A percentile compares a stretch with the other conserved stretches of the same genome.
These are phyloP conservation scores for Daldinia sp. DNA, from an alignment of 2,329 filamentous ascomycete genomes.

Conservation along the genomic window DNA sequence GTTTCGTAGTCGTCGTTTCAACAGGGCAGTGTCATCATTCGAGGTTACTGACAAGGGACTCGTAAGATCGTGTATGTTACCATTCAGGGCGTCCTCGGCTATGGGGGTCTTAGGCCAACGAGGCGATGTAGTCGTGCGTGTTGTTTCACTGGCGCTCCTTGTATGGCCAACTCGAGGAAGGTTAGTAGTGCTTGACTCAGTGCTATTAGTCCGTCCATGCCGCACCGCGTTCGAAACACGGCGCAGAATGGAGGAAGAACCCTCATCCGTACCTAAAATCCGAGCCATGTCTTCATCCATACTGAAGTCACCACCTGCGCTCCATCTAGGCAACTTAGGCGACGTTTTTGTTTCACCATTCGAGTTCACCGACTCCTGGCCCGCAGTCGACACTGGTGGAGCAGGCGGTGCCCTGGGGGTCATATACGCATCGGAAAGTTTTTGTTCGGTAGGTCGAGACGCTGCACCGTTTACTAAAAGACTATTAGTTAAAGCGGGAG, in stretches of 20 bases:
- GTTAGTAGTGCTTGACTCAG: slow-evolving; percentile 65
- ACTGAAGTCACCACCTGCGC: slow-evolving; percentile 85
- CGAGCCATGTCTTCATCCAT: slow-evolving; percentile 96
- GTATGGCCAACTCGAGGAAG: slow-evolving; percentile 63
- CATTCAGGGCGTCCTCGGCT: slow-evolving; percentile 64
- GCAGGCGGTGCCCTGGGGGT: slow-evolving; percentile 68
- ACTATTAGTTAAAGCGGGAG: slow-evolving; percentile 36
- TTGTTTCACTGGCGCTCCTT: slow-evolving; percentile 76
- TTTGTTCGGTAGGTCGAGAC: slow-evolving; percentile 54
- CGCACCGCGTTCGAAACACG: slow-evolving; percentile 94
- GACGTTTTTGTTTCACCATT: slow-evolving; percentile 63
- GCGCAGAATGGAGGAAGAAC: slow-evolving; percentile 82
- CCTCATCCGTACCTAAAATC: slow-evolving; percentile 83
- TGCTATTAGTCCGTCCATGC: slow-evolving; percentile 89
- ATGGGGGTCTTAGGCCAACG: slow-evolving; percentile 78
- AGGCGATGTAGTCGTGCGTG: slow-evolving; percentile 71
- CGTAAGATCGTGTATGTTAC: slow-evolving; percentile 70
- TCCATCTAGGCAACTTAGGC: slow-evolving; percentile 79
- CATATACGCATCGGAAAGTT: slow-evolving; percentile 66
- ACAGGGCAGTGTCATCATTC: slow-evolving; percentile 72
- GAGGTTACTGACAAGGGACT: slow-evolving; percentile 76
- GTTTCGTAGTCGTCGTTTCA: slow-evolving; percentile 81
- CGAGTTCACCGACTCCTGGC: slow-evolving; percentile 63
- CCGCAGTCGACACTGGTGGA: slow-evolving; percentile 60
- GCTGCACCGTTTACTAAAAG: slow-evolving; percentile 55